phyloP scores from a whole-genome alignment of 208 protist genomes.

The Acanthamoeba castellanii region DNA sequence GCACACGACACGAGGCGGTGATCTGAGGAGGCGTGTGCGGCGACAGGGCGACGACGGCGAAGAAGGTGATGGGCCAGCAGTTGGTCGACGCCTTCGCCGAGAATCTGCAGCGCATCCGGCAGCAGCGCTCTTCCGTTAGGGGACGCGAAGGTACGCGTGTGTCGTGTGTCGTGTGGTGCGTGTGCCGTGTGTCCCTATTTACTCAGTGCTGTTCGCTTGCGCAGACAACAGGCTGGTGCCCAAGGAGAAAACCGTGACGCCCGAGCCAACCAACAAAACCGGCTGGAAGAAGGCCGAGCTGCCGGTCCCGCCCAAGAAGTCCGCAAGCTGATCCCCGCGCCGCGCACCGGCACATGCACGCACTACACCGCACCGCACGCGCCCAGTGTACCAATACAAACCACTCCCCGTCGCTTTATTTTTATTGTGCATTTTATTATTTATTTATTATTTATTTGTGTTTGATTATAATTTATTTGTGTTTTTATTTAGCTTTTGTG shows the following conservation, averaged over 20 bases:
- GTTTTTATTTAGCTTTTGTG: too few relatives aligned
- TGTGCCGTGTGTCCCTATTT: not conserved
- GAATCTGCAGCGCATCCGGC: conserved; percentile 29
- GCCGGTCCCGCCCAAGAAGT: conserved; percentile 27
- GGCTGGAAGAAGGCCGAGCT: conserved; percentile 41
- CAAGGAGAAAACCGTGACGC: conserved; percentile 3
- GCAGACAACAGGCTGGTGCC: conserved; percentile 8
- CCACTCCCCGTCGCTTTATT: too few relatives aligned
- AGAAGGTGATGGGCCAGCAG: conserved; percentile 51
- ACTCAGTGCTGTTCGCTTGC: too few relatives aligned
- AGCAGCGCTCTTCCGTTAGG: not conserved
- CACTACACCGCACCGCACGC: too few relatives aligned
- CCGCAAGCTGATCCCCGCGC: not conserved
- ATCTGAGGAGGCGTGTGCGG: too few relatives aligned
- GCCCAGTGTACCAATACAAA: too few relatives aligned
- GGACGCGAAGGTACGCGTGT: not conserved
- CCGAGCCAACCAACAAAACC: not conserved
- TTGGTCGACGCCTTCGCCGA: conserved; percentile 43
- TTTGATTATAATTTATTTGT: too few relatives aligned
- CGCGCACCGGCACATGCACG: too few relatives aligned
- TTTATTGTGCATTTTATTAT: too few relatives aligned
- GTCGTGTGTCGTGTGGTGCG: not conserved
- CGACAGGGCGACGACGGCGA: not conserved
- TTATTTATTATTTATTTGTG: too few relatives aligned
- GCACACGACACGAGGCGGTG: too few relatives aligned